Base-by-base conservation (phyloP, 345 rosid species). In the Boechera retrofracta region DNA sequence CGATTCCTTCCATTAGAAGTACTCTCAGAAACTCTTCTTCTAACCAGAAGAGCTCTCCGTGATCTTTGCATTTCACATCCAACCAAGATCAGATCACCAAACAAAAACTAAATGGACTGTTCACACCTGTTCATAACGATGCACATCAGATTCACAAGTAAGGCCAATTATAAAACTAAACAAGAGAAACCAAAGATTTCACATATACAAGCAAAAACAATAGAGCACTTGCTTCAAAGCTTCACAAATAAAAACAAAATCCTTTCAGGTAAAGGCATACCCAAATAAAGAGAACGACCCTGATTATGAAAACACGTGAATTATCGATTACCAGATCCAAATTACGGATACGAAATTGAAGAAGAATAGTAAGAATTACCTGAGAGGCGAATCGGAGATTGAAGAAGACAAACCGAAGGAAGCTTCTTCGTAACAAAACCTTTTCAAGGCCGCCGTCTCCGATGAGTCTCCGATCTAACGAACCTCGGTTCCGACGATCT, bases 41-140 rank as follows among this genome's bases (percentile, higher is more conserved):
- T 87, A 38, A 67, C 75, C 55, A 83, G 96, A 95, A 89, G 90
- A 91, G 91, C 93, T 86, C 78, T 89, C 78, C 94, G 86, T 72
- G 98, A 89, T 81, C 96, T 89, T 89, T 85, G 97, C 99, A 95
- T 95, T 75, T 83, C 86, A 89, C 95, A 94, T 92, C 87, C 84
- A 89, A 77, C 73, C 79, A 55, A 60, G 48, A 31, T 21, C 64
- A 63, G 59, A 63, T 71, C 44, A 41, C 62, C 75, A 53, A 35
- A 69, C 4, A 4, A 42, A 3, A 16, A 29, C 59, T 24, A 26
- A 24, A 42, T 53, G 52, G 4, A 44, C 31, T 28, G 18, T 18
- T 7, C 61, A 76, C 39, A 76, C 69, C 81, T 72, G 63, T 39
- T 15, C 42, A 29, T 21, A 64, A 2, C 44, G 21, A 45, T 10